Conservation (phyloP, 805 yeast genomes). For the Sugiyamaella lignohabitans region DNA sequence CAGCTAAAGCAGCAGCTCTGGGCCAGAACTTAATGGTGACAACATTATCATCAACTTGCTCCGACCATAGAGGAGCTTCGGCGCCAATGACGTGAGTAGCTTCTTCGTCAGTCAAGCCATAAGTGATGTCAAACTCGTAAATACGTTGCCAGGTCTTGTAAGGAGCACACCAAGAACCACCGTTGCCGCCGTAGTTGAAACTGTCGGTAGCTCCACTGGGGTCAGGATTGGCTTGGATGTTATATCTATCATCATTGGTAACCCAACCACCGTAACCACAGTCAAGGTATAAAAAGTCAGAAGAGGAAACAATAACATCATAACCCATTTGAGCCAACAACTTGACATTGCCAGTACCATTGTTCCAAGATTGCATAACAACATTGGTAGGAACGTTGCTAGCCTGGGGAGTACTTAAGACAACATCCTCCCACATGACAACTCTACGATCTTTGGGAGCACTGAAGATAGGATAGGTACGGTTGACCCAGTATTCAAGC, state of each 20-base stretch:
- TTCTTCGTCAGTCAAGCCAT: conserved; percentile 31
- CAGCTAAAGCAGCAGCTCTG: conserved; percentile 38
- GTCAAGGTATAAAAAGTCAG: conserved; percentile 35
- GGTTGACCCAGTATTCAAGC: conserved; percentile 34
- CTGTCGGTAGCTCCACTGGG: conserved; percentile 20
- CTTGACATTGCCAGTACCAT: conserved; percentile 24
- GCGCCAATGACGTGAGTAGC: conserved; percentile 34
- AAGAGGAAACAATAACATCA: conserved; percentile 36
- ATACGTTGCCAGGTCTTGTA: conserved; percentile 41
- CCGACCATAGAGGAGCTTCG: conserved; percentile 38
- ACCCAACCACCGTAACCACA: conserved; percentile 38
- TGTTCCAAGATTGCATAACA: conserved; percentile 36
- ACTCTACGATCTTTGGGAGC: conserved; percentile 26
- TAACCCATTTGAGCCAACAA: conserved; percentile 33
- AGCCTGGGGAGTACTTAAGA: conserved; percentile 24
- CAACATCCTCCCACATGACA: conserved; percentile 40
- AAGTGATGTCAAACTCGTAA: conserved; percentile 34
- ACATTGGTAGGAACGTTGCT: conserved; percentile 27
- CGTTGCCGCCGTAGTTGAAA: conserved; percentile 31
- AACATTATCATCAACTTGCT: conserved; percentile 33
- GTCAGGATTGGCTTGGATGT: conserved; percentile 20
- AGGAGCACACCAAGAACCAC: conserved; percentile 40
- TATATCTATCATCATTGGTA: conserved; percentile 34
- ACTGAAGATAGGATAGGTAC: conserved; percentile 32
- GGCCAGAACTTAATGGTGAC: conserved; percentile 37